Evolutionary conservation across 2,329 filamentous ascomycete genomes (phyloP), one percentile per base, ranked within the genome.

Genomic region (Chaetothyriales sp.): DNA sequence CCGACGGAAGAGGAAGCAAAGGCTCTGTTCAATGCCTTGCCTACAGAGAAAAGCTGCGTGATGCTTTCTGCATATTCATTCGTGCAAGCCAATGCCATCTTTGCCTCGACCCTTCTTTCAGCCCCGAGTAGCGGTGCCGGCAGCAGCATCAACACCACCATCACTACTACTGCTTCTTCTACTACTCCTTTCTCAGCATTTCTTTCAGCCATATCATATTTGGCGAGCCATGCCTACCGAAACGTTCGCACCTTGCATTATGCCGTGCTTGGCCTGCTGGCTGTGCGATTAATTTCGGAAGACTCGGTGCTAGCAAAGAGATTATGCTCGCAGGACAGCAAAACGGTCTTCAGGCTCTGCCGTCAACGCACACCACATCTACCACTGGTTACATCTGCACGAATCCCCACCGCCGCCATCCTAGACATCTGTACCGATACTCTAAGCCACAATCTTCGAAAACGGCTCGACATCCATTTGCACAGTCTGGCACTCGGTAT

Each of bases 11-110:
- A 95, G 57, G 85, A 86, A 51, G 80, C 84, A 5, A 94, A 90
- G 65, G 78, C 82, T 51, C 77, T 89, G 64, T 95, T 96, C 63
- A 75, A 80, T 4, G 76, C 80, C 55, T 69, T 95, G 83, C 92
- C 92, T 1, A 80, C 81, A 2, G 77, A 81, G 52, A 81, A 89
- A 65, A 84, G 87, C 15, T 81, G 89, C 3, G 74, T 93, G 2
- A 70, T 96, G 3, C 74, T 98, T 32, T 82, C 87, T 0, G 83
- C 86, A 0, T 98, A 96, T 64, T 92, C 96, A 65, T 96, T 96
- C 64, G 81, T 82, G 2, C 84, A 94, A 63, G 84, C 89, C 32
- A 98, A 96, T 71, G 96, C 95, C 68, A 74, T 95, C 7, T 96
- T 98, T 67, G 90, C 86, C 65, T 84, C 86, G 64, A 89, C 84